Evolutionary conservation across 2,329 filamentous ascomycete species (phyloP), one percentile per base, ranked within the genome.

Genomic region (Lanzia echinophila): DNA sequence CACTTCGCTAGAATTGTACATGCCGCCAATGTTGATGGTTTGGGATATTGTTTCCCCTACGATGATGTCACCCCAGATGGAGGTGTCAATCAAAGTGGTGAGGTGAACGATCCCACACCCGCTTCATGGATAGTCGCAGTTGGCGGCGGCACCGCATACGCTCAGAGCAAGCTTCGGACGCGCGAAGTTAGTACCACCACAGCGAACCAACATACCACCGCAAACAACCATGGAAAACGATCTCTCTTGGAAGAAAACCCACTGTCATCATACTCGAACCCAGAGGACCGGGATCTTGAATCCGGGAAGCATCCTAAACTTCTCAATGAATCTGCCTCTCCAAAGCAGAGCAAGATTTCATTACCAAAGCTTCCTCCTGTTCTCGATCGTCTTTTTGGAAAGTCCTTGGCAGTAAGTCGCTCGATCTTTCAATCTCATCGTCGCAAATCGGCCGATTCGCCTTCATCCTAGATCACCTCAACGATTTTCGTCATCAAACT

Each of bases 11-110:
- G 83, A 54, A 77, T 87, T 59, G 78, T 83, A 56, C 84, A 88
- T 68, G 76, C 73, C 56, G 73, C 74, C 36, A 82, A 79, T 61
- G 64, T 81, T 34, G 80, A 83, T 64, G 73, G 78, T 8, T 74
- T 75, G 47, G 84, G 85, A 8, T 88, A 88, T 69, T 82, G 83
- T 1, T 87, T 87, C 61, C 82, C 84, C 0, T 88, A 87, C 64
- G 85, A 88, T 64, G 84, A 88, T 68, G 85, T 88, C 10, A 75
- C 74, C 20, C 73, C 81, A 3, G 70, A 69, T n/a, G 70, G 71
- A 41, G 78, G 76, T 2, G 63, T 67, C 3, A 82, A 87, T 65
- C 82, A 84, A 69, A 81, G 80, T 19, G 84, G 84, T 1, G 79
- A 78, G 55, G 74, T 87, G 19, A 79, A 74, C 56, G 82, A 59